A percentile compares a stretch with the other conserved stretches of the same genome.
These are phyloP conservation scores for Nidularia sp. DNA, from an alignment of 768 basidiomycete species.

Conservation along the genomic window DNA sequence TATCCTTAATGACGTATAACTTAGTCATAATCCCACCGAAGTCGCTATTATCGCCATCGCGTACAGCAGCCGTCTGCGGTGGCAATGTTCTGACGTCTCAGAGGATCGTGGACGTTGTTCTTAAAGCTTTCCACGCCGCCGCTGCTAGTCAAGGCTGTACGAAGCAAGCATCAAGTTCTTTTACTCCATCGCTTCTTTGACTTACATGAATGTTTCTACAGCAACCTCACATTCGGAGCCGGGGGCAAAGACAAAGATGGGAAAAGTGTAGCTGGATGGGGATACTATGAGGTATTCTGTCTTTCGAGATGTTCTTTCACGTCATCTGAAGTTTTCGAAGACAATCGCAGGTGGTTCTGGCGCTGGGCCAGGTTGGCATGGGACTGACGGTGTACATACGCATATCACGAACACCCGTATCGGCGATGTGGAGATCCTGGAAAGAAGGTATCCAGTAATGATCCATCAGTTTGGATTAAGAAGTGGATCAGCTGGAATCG, in stretches of 20 bases:
- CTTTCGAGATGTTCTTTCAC: conserved; percentile 6
- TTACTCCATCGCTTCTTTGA: conserved; percentile 2
- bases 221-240: conserved; percentile 85
- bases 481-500: conserved; percentile 62
- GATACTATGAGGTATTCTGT: conserved; percentile 70
- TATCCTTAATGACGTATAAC: neutral
- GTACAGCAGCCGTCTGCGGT: conserved; percentile 87
- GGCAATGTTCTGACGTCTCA: conserved; percentile 92
- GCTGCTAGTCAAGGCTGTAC: conserved; percentile 94
- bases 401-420: conserved; percentile 93
- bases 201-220: conserved; percentile 18
- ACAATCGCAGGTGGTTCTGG: conserved; percentile 95
- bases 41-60: conserved; percentile 75
- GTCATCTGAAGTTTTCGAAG: conserved; percentile 25
- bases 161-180: conserved; percentile 49
- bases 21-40: conserved; percentile 77
- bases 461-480: conserved; percentile 80
- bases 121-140: conserved; percentile 88
- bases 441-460: conserved; percentile 90
- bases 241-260: conserved; percentile 87
- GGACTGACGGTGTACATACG: conserved; percentile 90
- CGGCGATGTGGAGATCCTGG: conserved; percentile 90
- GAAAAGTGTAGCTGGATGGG: conserved; percentile 75
- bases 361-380: conserved; percentile 86
- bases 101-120: conserved; percentile 90